Conservation (phyloP, 305 asterid genomes). For the Withania somnifera region DNA sequence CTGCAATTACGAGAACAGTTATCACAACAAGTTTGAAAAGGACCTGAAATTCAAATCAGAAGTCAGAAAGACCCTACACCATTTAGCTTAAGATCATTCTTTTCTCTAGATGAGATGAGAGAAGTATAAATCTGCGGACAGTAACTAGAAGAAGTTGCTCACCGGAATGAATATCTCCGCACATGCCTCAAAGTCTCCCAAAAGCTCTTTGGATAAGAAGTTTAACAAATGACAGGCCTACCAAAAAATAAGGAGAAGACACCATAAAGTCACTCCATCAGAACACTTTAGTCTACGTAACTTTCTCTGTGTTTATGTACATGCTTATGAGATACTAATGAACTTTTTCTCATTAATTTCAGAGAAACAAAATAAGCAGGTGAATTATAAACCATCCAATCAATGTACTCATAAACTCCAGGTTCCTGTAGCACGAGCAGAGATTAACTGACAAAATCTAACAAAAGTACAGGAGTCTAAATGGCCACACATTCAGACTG, state of each 20-base stretch:
- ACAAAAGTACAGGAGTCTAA: neutral
- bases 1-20: slow-evolving; percentile 98
- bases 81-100: neutral
- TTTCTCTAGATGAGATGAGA: neutral
- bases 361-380: neutral
- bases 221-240: slow-evolving; percentile 80
- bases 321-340: neutral
- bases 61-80: slow-evolving; percentile 24
- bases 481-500: neutral
- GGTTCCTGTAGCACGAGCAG: neutral
- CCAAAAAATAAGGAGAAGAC: slow-evolving; percentile 11
- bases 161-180: slow-evolving; percentile 98
- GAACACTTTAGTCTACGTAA: neutral
- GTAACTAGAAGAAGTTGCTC: slow-evolving; percentile 23
- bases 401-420: neutral
- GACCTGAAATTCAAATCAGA: slow-evolving; percentile 45
- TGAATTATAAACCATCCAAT: neutral
- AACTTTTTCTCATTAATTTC: neutral
- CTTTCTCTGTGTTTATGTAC: neutral
- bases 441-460: neutral
- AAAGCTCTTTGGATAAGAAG: slow-evolving; percentile 87
- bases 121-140: neutral
- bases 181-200: slow-evolving; percentile 95
- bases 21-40: slow-evolving; percentile 99
- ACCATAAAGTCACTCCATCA: neutral